Conservation (phyloP, 768 basidiomycete species). For the Tulasnella sp. region DNA sequence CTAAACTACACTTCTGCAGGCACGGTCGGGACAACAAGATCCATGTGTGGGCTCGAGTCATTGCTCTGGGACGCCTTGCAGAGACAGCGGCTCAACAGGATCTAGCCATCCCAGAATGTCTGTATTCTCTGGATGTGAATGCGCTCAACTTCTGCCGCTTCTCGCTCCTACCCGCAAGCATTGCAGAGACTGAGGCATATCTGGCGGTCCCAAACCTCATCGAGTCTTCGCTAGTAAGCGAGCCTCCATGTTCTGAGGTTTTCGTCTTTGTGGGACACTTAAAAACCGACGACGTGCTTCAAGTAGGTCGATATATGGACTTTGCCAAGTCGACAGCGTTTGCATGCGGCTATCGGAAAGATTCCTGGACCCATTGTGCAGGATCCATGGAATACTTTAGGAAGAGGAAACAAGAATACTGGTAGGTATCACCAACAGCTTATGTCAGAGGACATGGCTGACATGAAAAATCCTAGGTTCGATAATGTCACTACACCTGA, state of each 20-base stretch:
- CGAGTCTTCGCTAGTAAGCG: conserved; percentile 71
- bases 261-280: conserved; percentile 1
- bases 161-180: conserved; percentile 41
- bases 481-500: conserved; percentile 80
- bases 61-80: conserved; percentile 38
- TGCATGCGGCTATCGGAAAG: conserved; percentile 81
- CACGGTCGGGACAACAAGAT: conserved; percentile 83
- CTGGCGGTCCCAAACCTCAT: conserved; percentile 81
- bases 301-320: conserved; percentile 79
- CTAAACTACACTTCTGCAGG: conserved; percentile 29
- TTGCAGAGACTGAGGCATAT: conserved; percentile 27
- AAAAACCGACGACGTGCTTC: neutral
- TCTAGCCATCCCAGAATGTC: conserved; percentile 40
- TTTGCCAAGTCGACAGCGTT: conserved; percentile 51
- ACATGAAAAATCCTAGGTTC: conserved; percentile 44
- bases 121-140: conserved; percentile 77
- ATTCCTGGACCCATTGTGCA: conserved; percentile 22
- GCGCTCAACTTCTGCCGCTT: conserved; percentile 91
- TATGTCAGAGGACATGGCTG: neutral
- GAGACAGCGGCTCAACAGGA: conserved; percentile 45
- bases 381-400: conserved; percentile 31
- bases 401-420: conserved; percentile 44
- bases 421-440: conserved; percentile 31
- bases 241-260: neutral
- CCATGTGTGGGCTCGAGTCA: conserved; percentile 55